Evolutionary conservation across 176 grass and related monocot species (phyloP).

Genomic region (Eragrostis curvula): DNA sequence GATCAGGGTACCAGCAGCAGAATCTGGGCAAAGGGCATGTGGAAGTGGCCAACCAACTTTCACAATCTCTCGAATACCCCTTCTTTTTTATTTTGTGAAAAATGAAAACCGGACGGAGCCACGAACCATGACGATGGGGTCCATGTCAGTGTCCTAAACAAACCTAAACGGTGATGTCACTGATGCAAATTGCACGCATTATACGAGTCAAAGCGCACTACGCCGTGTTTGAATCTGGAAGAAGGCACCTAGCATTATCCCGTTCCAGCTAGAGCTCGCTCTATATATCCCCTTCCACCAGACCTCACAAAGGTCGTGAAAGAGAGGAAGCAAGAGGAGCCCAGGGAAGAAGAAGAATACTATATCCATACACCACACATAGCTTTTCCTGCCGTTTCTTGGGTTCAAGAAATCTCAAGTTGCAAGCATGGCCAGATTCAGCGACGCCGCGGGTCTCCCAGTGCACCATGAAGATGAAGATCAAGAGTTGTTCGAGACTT

Average conservation of each 20-base stretch:
- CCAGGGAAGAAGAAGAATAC: conserved; percentile 27
- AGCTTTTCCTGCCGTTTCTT: conserved; percentile 11
- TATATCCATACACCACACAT: conserved; percentile 26
- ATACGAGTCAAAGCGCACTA: conserved; percentile 51
- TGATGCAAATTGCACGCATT: background rate
- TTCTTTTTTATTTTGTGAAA: background rate
- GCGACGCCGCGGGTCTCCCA: conserved; percentile 28
- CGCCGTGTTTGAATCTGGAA: conserved; percentile 35
- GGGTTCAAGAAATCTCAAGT: conserved; percentile 10
- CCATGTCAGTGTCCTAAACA: conserved; percentile 33
- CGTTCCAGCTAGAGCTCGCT: conserved; percentile 16
- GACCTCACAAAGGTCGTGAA: conserved; percentile 30
- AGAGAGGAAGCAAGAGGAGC: conserved; percentile 24
- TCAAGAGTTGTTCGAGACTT: conserved; percentile 62
- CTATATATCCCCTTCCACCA: conserved; percentile 36
- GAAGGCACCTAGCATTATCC: conserved; percentile 43
- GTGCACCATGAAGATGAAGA: conserved; percentile 52
- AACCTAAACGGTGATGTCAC: conserved; percentile 45
- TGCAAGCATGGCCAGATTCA: conserved; percentile 37
- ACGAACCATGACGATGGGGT: conserved; percentile 15
- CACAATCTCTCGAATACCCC: background rate
- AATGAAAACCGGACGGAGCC: background rate
- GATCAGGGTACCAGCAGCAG: conserved; percentile 48
- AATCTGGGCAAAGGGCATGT: conserved; percentile 54
- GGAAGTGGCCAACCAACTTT: conserved; percentile 53